These are phyloP conservation scores for Termitomyces sp. DNA, from an alignment of 768 basidiomycete species.

Conservation along the genomic window DNA sequence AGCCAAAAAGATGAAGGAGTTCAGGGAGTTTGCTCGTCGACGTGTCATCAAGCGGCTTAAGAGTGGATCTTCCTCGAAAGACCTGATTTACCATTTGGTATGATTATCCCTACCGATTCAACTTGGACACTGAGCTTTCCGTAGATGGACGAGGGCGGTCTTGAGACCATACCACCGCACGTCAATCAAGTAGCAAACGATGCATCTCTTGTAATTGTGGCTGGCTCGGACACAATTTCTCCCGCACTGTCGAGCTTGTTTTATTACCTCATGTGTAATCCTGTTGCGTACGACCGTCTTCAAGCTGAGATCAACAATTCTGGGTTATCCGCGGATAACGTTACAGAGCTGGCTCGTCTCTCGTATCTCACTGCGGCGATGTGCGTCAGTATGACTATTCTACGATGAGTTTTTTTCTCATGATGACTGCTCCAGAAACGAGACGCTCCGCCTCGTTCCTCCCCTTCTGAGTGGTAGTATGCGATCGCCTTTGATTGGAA, in stretches of 20 bases:
- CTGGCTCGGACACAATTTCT: slow-evolving; percentile 21
- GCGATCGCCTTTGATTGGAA: slow-evolving; percentile 1
- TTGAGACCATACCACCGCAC: slow-evolving; percentile 6
- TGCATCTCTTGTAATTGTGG: slow-evolving; percentile 17
- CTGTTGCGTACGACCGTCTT: neutral
- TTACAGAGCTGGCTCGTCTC: neutral
- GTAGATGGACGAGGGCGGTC: neutral
- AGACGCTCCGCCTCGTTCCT: neutral
- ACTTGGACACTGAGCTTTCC: neutral
- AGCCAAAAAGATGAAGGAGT: neutral
- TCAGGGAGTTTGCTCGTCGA: neutral
- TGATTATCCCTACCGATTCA: no score
- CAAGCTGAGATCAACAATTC: neutral
- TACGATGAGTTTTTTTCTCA: neutral
- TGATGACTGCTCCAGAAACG: neutral
- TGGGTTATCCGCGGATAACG: neutral
- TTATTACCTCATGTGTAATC: slow-evolving; percentile 15
- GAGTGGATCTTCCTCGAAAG: neutral
- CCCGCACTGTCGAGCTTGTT: slow-evolving; percentile 19
- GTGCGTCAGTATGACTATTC: neutral
- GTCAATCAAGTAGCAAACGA: slow-evolving; percentile 21
- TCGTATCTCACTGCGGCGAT: neutral
- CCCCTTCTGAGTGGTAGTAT: neutral
- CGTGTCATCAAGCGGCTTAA: neutral
- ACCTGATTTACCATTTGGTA: neutral